Conservation (phyloP, 129 eudicot genomes). For the Flaveria linearis region DNA sequence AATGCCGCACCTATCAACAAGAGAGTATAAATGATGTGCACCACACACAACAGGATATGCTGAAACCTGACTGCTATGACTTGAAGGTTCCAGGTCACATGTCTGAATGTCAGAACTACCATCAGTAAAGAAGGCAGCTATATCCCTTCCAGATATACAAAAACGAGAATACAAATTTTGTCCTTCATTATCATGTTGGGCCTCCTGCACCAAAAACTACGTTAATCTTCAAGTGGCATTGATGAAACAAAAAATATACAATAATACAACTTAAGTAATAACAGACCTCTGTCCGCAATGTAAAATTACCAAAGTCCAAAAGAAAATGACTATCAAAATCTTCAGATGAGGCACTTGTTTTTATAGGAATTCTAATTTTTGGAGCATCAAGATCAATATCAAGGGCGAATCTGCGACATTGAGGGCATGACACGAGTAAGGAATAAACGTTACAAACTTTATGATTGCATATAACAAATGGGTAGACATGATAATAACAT, state of each 20-base stretch:
- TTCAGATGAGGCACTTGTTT: slow-evolving; percentile 44
- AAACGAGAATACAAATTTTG: slow-evolving; percentile 79
- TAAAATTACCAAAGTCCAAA: slow-evolving; percentile 96
- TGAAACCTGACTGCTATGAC: slow-evolving; percentile 39
- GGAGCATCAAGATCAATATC: slow-evolving; percentile 99
- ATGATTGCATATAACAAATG: slow-evolving; percentile 12
- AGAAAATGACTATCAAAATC: slow-evolving; percentile 74
- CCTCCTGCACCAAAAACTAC: slow-evolving; percentile 59
- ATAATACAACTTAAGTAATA: neutral
- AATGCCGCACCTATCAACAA: slow-evolving; percentile 94
- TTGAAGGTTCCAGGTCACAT: slow-evolving; percentile 37
- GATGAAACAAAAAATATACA: slow-evolving; percentile 14
- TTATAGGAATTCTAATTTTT: slow-evolving; percentile 87
- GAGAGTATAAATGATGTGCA: slow-evolving; percentile 49
- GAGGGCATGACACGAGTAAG: slow-evolving; percentile 16
- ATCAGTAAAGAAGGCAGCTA: slow-evolving; percentile 82
- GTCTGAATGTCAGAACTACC: slow-evolving; percentile 50
- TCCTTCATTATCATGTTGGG: slow-evolving; percentile 50
- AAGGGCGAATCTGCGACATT: slow-evolving; percentile 77
- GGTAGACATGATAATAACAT: slow-evolving; percentile 18
- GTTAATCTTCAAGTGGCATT: slow-evolving; percentile 24
- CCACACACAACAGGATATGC: slow-evolving; percentile 30
- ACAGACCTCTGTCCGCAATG: slow-evolving; percentile 82
- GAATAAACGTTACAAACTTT: slow-evolving; percentile 9
- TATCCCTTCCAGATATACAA: slow-evolving; percentile 86